Evolutionary conservation across 1,284 basidiomycete species (phyloP).

Genomic region (Melampsora americana): DNA sequence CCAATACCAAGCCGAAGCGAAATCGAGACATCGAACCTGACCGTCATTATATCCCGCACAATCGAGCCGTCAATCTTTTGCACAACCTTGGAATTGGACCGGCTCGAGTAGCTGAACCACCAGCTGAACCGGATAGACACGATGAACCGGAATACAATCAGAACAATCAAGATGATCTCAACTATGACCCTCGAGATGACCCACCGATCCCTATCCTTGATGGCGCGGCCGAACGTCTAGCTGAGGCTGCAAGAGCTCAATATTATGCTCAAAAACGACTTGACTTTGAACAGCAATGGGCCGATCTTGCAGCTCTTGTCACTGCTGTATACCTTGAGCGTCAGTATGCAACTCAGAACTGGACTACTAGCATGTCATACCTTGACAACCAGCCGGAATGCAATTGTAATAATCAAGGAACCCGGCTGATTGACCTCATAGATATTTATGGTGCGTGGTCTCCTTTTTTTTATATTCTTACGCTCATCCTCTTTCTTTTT

Average conservation of each 20-base stretch:
- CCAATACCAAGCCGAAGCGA: background rate
- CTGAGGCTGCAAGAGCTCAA: background rate
- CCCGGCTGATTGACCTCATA: background rate
- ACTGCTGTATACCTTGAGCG: conserved; percentile 1
- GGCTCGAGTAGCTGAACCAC: background rate
- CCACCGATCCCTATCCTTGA: too few species aligned
- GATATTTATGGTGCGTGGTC: background rate
- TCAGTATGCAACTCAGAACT: background rate
- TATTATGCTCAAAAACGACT: background rate
- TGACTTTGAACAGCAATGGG: background rate
- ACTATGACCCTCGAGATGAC: too few species aligned
- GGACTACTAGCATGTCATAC: background rate
- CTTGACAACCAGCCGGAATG: background rate
- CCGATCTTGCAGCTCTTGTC: background rate
- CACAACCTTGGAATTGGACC: background rate
- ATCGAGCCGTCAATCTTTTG: background rate
- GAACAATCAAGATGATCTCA: too few species aligned
- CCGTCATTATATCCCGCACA: background rate
- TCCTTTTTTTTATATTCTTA: background rate
- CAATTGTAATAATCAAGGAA: background rate
- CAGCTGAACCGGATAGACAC: too few species aligned
- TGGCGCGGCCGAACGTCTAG: background rate
- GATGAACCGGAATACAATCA: too few species aligned
- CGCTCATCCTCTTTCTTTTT: background rate
- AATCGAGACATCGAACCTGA: background rate